phyloP scores from a whole-genome alignment of 345 rosid species.

The Reutealis trisperma region DNA sequence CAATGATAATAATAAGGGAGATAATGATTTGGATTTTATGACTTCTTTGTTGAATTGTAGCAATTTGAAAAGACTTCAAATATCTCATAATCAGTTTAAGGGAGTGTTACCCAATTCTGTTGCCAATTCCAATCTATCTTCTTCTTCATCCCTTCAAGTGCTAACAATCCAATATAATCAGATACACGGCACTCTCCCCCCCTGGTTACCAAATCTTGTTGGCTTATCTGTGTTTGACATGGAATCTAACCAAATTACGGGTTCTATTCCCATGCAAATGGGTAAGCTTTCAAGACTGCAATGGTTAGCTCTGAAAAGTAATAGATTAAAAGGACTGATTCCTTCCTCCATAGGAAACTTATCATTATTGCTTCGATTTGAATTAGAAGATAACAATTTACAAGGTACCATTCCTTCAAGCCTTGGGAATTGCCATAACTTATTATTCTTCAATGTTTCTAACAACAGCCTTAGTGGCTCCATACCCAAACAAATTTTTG shows the following conservation, averaged over 20 bases:
- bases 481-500: background rate
- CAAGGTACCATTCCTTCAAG: conserved; percentile 4
- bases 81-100: background rate
- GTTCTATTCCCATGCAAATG: background rate
- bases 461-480: background rate
- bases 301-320: background rate
- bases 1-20: background rate
- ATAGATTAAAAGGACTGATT: background rate
- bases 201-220: background rate
- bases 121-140: background rate
- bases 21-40: background rate
- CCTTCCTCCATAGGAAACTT: conserved; percentile 9
- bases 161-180: background rate
- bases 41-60: conserved; percentile 5
- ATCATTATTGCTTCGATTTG: background rate
- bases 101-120: background rate
- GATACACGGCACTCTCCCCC: background rate
- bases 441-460: background rate
- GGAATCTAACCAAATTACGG: background rate
- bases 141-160: background rate
- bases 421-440: background rate
- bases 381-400: background rate
- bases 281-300: background rate
- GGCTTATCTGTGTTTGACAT: background rate
- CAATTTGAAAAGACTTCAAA: background rate